Conservation (phyloP, 768 basidiomycete genomes). For the Suillus cothurnatus region DNA sequence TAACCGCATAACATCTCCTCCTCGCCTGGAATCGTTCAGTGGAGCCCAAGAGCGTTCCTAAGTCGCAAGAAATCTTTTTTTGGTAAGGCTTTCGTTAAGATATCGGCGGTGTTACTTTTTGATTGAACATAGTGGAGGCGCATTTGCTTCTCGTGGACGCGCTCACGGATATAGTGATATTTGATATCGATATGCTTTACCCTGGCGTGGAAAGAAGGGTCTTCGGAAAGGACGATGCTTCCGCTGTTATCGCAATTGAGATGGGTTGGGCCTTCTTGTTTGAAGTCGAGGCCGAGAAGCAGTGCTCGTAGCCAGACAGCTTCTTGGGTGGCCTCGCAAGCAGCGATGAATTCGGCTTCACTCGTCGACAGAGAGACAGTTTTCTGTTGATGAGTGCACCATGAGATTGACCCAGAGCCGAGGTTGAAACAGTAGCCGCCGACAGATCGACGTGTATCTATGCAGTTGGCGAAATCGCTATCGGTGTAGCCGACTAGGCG, state of each 20-base stretch:
- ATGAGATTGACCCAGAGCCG: too few relatives aligned
- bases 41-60: too few relatives aligned
- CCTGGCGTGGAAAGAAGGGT: constrained; percentile 37
- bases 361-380: too few relatives aligned
- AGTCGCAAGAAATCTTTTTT: too few relatives aligned
- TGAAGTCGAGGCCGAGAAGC: constrained; percentile 16
- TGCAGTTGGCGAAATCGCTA: constrained; percentile 30
- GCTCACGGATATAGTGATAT: constrained; percentile 41
- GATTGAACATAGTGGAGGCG: constrained; percentile 34
- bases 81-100: constrained; percentile 39
- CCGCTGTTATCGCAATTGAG: constrained; percentile 41
- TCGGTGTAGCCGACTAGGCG: constrained; percentile 21
- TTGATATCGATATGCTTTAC: constrained; percentile 49
- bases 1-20: too few relatives aligned
- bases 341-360: constrained; percentile 16
- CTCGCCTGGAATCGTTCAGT: too few relatives aligned
- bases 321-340: constrained; percentile 25
- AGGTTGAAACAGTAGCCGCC: too few relatives aligned
- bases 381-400: too few relatives aligned
- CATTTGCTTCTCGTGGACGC: constrained; percentile 25
- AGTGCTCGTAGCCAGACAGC: constrained; percentile 32
- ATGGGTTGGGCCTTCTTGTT: too few relatives aligned
- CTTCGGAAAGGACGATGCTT: constrained; percentile 35
- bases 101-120: constrained; percentile 38
- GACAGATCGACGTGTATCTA: background rate